Evolutionary conservation across 306 rosid genomes (phyloP).

Genomic region (Acacia acuminata): DNA sequence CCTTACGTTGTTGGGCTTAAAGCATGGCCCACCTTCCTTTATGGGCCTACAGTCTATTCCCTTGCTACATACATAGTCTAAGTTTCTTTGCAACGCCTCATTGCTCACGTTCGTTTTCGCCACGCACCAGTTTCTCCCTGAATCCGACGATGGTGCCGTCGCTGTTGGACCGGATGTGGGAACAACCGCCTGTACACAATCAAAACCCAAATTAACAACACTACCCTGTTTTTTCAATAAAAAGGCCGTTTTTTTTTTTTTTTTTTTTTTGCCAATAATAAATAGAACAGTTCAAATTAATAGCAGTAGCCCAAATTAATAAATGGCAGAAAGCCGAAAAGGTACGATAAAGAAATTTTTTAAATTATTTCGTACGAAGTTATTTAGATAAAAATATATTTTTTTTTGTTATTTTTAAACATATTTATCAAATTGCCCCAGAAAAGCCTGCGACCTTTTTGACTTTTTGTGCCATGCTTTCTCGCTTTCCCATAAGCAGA

Average conservation of each 20-base stretch:
- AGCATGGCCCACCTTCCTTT: conserved; percentile 37
- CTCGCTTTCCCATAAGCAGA: background rate
- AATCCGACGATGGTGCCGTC: background rate
- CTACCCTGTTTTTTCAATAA: too few species aligned
- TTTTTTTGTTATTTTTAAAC: too few species aligned
- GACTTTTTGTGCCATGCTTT: background rate
- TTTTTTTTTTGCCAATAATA: too few species aligned
- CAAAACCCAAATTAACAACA: background rate
- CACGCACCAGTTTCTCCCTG: conserved; percentile 38
- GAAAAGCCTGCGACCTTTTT: background rate
- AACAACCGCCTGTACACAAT: conserved; percentile 27
- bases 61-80: conserved; percentile 41
- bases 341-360: too few species aligned
- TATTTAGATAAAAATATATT: too few species aligned
- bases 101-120: conserved; percentile 23
- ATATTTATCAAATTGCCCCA: background rate
- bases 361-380: too few species aligned
- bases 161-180: conserved; percentile 16
- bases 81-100: conserved; percentile 37
- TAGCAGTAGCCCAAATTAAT: too few species aligned
- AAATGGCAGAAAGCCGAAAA: too few species aligned
- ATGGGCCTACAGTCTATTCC: conserved; percentile 47
- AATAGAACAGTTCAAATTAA: too few species aligned
- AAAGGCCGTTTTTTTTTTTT: too few species aligned
- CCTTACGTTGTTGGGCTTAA: conserved; percentile 50